Conservation (phyloP, 2,329 filamentous ascomycete species). For the Alternaria sp. region DNA sequence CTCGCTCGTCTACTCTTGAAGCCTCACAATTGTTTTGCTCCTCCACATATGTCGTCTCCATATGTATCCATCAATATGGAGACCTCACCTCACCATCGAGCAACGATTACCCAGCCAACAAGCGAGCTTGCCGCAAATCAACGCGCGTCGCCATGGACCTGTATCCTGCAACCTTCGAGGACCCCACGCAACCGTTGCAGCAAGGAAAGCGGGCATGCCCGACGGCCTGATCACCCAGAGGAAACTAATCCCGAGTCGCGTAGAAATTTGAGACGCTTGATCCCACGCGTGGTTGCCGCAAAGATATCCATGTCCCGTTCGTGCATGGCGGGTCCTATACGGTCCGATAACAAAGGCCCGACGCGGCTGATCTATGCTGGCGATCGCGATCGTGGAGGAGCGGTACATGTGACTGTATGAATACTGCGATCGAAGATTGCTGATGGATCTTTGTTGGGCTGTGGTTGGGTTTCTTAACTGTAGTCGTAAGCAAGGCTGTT, state of each 20-base stretch:
- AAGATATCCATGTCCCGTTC: not conserved
- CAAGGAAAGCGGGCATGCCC: not conserved
- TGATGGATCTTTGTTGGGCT: not conserved
- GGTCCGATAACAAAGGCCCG: not conserved
- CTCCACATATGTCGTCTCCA: not conserved
- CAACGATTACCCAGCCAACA: not conserved
- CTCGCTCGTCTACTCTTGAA: not conserved
- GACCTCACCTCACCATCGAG: not conserved
- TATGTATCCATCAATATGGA: not conserved
- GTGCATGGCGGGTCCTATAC: not conserved
- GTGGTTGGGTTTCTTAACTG: not conserved
- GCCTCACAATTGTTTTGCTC: not conserved
- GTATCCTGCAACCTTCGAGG: not conserved
- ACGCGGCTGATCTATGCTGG: not conserved
- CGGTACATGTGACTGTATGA: not conserved
- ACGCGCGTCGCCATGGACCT: not conserved
- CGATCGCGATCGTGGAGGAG: not conserved
- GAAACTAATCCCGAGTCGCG: not conserved
- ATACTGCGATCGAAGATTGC: constrained; percentile 1
- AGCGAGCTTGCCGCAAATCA: not conserved
- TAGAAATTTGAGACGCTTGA: not conserved
- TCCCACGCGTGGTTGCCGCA: not conserved
- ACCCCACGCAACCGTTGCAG: not conserved
- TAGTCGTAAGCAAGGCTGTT: not conserved
- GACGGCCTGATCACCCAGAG: not conserved